Base-by-base conservation (phyloP, 2,329 filamentous ascomycete genomes). In the Pseudopyricularia javanii region DNA sequence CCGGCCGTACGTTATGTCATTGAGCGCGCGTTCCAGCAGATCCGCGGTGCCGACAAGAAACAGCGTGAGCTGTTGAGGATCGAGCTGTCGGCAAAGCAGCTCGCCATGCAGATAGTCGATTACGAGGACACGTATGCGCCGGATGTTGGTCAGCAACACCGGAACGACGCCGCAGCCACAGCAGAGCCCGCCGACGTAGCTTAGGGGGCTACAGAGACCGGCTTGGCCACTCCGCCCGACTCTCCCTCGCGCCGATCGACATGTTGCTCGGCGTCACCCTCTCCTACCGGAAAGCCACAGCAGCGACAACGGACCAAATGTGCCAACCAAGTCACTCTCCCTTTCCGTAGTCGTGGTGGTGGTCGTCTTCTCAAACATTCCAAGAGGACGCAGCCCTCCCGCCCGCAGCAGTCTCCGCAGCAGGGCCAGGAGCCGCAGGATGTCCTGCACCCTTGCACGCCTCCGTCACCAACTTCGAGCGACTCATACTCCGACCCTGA, bases 31-130 rank as follows among this genome's bases (percentile, higher is more conserved):
- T 69, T 79, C 63, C 63, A 64, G 12, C 70, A 76, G 51, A 70
- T 73, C 22, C 68, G 71, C 28, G 58, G 59, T 15, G 68, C 72
- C 30, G 70, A 74, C 56, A 68, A 65, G 57, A 67, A 68, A 50
- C 68, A 70, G 1, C 69, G 77, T 4, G 66, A 71, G 50, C 66
- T 79, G 55, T 70, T 76, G 50, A 69, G 75, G 57, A 72, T 82
- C 52, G 75, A 81, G 57, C 67, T 73, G 45, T 70, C 74, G 3
- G 76, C 78, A 12, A 72, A 74, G 61, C 74, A 80, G 63, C 68
- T 82, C 32, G 76, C 74, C 7, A 67, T 77, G 59, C 71, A 74
- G 28, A 71, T 80, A 47, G 67, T 70, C 20, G 71, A 77, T 56
- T 78, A 75, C 57, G 73, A 78, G 55, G 74, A 77, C 48, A 69